Evolutionary conservation across 2,329 filamentous ascomycete genomes (phyloP), one percentile per base, ranked within the genome.

Genomic region (Penicillium sp.): DNA sequence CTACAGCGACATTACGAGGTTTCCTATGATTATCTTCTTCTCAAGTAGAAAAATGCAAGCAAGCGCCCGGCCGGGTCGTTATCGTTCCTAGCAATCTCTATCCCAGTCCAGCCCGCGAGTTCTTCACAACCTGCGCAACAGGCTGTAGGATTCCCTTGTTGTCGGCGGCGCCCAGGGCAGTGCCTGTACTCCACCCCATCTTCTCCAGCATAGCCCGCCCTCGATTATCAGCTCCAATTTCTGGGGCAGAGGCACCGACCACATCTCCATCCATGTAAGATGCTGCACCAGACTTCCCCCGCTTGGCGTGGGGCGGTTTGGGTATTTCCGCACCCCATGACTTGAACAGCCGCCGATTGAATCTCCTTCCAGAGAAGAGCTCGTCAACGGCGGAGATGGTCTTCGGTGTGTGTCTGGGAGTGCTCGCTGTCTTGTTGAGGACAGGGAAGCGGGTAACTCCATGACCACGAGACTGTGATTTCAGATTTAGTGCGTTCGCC

Each of bases 111-210:
- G 89, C 86, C 66, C 90, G 95, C 9, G 82, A 84, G 31, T 83
- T 88, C 73, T 95, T 95, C 59, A 99, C 87, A 22, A 93, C 82
- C 56, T 95, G 91, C 22, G 83, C 79, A 19, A 99, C 87, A 0
- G 92, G 92, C 53, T 89, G 82, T 56, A 95, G 71, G 44, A 95
- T 93, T 28, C 93, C 93, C 69, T 93, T 88, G 68, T 95, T 95
- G 55, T 95, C 84, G 1, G 76, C 66, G 10, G 88, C 82, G 44
- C 93, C 93, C 1, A 99, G 78, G 1, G 87, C 88, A 64, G 86
- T 95, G 4, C 93, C 93, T 44, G 79, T 86, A 53, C 81, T 87
- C 91, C 93, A 99, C 3, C 93, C 93, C 93, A 97, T 97, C 72
- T 93, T 97, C 73, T 95, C 89, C 56, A 99, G 73, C 83, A 99